These are phyloP conservation scores for Suhomyces xylopsoci DNA, from an alignment of 805 yeast species.

Conservation along the genomic window DNA sequence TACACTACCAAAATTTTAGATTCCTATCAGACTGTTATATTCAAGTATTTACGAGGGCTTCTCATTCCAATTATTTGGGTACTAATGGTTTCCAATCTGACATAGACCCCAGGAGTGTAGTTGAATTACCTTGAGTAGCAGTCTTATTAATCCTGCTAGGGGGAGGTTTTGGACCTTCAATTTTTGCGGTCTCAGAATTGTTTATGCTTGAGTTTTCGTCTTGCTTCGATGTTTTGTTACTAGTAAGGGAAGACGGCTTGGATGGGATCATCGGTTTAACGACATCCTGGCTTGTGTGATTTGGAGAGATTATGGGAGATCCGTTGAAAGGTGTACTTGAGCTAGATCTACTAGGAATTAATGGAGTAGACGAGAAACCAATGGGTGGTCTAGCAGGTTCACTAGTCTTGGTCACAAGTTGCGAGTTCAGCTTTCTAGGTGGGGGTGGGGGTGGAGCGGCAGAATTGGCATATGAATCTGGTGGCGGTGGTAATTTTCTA, in stretches of 20 bases:
- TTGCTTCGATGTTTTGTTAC: conserved; percentile 13
- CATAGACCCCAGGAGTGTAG: conserved; percentile 20
- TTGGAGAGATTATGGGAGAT: conserved; percentile 1
- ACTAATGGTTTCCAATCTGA: conserved; percentile 52
- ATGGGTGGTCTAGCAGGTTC: conserved; percentile 21
- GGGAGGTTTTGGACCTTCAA: conserved; percentile 7
- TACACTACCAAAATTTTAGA: neutral
- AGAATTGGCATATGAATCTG: conserved; percentile 1
- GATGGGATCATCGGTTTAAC: conserved; percentile 35
- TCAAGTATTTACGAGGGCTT: neutral
- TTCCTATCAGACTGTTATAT: neutral
- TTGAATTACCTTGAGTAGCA: neutral
- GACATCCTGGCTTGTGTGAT: neutral
- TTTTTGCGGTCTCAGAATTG: neutral
- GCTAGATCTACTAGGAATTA: conserved; percentile 35
- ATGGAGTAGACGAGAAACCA: conserved; percentile 38
- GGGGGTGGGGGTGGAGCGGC: conserved; percentile 23
- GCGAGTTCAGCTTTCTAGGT: conserved; percentile 14
- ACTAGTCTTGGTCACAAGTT: neutral
- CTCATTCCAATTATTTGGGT: conserved; percentile 34
- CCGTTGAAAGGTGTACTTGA: conserved; percentile 23
- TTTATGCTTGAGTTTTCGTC: neutral
- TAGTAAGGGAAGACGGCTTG: conserved; percentile 30
- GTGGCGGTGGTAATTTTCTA: conserved; percentile 9
- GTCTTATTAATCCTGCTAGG: conserved; percentile 1